Conservation (phyloP, 164 flowering plant species). For the Saururus chinensis region DNA sequence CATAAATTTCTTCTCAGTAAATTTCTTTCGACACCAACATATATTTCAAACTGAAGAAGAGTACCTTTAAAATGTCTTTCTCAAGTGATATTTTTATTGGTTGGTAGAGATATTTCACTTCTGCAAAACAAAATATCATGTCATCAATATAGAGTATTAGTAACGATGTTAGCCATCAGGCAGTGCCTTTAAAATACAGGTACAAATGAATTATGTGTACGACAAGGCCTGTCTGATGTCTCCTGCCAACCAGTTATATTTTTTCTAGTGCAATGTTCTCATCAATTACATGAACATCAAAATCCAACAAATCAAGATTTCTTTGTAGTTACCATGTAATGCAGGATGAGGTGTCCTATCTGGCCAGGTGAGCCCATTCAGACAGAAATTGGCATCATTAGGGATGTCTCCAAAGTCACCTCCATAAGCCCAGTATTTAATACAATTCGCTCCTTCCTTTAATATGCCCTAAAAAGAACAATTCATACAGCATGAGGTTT, state of each 20-base stretch:
- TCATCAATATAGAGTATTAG: too few relatives aligned
- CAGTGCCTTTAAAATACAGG: background rate
- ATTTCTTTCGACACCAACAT: background rate
- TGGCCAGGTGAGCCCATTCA: constrained; percentile 86
- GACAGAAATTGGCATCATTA: constrained; percentile 87
- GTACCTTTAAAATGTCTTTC: constrained; percentile 54
- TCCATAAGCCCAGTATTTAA: constrained; percentile 92
- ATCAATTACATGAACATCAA: background rate
- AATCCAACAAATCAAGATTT: background rate
- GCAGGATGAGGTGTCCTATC: constrained; percentile 97
- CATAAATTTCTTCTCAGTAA: constrained; percentile 1
- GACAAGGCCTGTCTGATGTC: background rate
- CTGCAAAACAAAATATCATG: constrained; percentile 32
- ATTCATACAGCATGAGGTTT: background rate
- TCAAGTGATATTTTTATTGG: constrained; percentile 61
- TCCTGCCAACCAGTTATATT: background rate
- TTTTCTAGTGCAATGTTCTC: background rate
- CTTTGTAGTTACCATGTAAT: constrained; percentile 48
- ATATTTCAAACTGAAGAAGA: constrained; percentile 1
- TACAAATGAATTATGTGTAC: too few relatives aligned
- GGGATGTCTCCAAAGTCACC: constrained; percentile 96
- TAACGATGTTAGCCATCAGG: too few relatives aligned
- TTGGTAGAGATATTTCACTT: constrained; percentile 82
- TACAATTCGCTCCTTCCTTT: constrained; percentile 53
- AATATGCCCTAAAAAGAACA: constrained; percentile 43